Conservation (phyloP, 495 filamentous ascomycete genomes). For the Penicillium desertorum region DNA sequence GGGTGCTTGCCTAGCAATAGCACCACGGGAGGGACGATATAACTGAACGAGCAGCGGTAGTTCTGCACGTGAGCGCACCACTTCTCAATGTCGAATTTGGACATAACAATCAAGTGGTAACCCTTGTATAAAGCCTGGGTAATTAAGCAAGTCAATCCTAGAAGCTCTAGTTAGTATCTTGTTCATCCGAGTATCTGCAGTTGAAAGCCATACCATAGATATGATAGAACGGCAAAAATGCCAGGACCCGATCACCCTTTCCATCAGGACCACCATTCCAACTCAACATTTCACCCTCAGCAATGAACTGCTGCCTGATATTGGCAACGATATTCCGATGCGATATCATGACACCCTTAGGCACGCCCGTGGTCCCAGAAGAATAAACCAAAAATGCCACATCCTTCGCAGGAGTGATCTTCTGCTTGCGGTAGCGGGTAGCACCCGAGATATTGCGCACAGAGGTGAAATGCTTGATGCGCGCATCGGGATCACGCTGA, state of each 20-base stretch:
- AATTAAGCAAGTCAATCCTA: constrained; percentile 69
- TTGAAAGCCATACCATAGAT: constrained; percentile 65
- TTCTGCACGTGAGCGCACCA: constrained; percentile 77
- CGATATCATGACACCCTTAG: constrained; percentile 90
- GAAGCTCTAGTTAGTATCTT: constrained; percentile 54
- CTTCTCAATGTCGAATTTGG: constrained; percentile 77
- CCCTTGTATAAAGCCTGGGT: constrained; percentile 67
- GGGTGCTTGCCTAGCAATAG: constrained; percentile 80
- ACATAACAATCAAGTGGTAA: constrained; percentile 70
- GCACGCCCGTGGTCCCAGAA: constrained; percentile 86
- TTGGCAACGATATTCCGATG: constrained; percentile 83
- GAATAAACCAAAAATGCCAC: constrained; percentile 75
- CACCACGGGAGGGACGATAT: constrained; percentile 83
- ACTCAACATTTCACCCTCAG: constrained; percentile 59
- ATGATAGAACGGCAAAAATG: constrained; percentile 91
- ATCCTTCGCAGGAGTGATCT: constrained; percentile 48
- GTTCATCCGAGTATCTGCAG: constrained; percentile 51
- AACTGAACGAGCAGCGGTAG: constrained; percentile 71
- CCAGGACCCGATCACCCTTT: constrained; percentile 69
- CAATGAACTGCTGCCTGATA: constrained; percentile 52
- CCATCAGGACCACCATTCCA: constrained; percentile 61
- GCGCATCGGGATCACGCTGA: constrained; percentile 55
- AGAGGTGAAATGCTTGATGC: constrained; percentile 74
- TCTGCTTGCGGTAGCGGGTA: constrained; percentile 45
- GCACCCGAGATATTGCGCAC: constrained; percentile 60